phyloP scores from a whole-genome alignment of 1,139 yeast species.

The Kodamaea ohmeri region DNA sequence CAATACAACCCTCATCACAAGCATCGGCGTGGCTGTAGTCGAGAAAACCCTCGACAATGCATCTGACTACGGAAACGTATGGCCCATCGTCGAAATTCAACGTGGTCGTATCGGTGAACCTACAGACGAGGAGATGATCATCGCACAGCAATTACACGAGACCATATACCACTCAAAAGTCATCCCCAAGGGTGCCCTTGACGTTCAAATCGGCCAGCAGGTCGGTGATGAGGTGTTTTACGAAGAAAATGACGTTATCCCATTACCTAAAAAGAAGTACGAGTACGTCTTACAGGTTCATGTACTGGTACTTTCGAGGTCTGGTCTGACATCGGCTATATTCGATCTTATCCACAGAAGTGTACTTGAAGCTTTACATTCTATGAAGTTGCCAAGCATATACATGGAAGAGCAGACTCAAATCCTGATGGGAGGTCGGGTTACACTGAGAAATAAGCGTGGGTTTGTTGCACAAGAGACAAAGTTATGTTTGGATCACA shows the following conservation, averaged over 20 bases:
- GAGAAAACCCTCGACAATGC: conserved; percentile 39
- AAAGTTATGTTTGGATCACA: conserved; percentile 12
- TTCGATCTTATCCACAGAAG: conserved; percentile 77
- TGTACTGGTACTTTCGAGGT: conserved; percentile 72
- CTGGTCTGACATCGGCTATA: conserved; percentile 59
- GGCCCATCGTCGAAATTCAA: conserved; percentile 78
- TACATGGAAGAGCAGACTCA: conserved; percentile 49
- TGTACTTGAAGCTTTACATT: conserved; percentile 58
- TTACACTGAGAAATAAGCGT: conserved; percentile 31
- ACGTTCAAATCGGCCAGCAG: conserved; percentile 51
- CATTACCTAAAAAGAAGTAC: conserved; percentile 27
- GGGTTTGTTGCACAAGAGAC: conserved; percentile 22
- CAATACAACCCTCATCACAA: conserved; percentile 71
- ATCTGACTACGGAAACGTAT: conserved; percentile 44
- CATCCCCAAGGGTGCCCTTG: conserved; percentile 44
- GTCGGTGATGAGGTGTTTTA: conserved; percentile 28
- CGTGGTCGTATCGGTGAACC: conserved; percentile 82
- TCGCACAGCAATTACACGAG: conserved; percentile 69
- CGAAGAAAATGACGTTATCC: conserved; percentile 20
- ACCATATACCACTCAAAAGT: conserved; percentile 53
- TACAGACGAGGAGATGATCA: conserved; percentile 83
- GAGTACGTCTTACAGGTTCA: conserved; percentile 70
- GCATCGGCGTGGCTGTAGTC: conserved; percentile 67
- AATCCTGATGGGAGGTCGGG: conserved; percentile 12
- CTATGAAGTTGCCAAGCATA: conserved; percentile 63